Evolutionary conservation across 441 rosid species (phyloP).

Genomic region (Erysimum pusillum): DNA sequence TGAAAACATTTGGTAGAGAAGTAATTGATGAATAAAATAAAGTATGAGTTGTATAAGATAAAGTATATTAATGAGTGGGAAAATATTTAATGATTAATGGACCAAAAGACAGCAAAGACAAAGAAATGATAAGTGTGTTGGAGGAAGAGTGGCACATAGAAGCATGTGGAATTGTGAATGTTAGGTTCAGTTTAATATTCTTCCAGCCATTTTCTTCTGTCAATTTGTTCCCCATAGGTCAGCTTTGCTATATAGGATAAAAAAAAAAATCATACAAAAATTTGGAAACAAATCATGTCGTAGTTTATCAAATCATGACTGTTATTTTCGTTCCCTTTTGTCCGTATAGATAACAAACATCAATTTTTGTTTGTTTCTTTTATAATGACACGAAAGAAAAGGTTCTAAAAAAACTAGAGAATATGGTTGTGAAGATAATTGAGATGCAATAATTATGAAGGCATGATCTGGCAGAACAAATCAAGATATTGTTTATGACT

Average conservation of each 20-base stretch:
- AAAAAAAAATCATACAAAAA: too few species aligned
- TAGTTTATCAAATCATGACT: background rate
- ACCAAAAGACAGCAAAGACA: constrained; percentile 44
- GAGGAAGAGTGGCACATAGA: constrained; percentile 22
- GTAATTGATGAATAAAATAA: background rate
- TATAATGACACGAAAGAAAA: background rate
- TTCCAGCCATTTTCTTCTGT: constrained; percentile 44
- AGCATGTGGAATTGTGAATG: constrained; percentile 47
- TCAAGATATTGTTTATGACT: constrained; percentile 38
- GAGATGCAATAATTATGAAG: constrained; percentile 22
- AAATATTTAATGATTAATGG: constrained; percentile 41
- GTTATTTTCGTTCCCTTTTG: too few species aligned
- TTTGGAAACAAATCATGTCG: constrained; percentile 22
- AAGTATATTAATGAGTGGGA: constrained; percentile 30
- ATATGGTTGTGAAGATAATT: constrained; percentile 9
- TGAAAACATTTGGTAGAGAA: background rate
- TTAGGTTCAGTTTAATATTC: constrained; percentile 36
- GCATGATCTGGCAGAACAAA: constrained; percentile 39
- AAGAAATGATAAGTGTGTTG: constrained; percentile 42
- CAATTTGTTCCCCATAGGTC: constrained; percentile 15
- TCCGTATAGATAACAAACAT: too few species aligned
- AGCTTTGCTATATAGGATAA: too few species aligned
- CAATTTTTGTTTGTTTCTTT: background rate
- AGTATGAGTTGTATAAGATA: constrained; percentile 44
- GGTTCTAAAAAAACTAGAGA: background rate